Base-by-base conservation (phyloP, 768 basidiomycete species). In the Cystobasidium ongulense region DNA sequence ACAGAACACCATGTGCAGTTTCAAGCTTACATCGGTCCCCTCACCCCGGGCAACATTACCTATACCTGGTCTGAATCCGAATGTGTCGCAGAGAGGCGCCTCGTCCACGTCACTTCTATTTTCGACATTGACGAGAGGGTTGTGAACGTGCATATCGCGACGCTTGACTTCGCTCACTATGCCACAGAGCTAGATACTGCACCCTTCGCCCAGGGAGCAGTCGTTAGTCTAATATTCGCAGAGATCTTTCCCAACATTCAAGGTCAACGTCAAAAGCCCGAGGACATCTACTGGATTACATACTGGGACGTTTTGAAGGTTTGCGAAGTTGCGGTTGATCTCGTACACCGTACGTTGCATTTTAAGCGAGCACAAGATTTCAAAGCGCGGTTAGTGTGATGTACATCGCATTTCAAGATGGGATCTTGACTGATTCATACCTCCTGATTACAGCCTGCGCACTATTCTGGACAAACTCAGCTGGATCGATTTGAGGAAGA, bases 61-160 rank as follows among this genome's bases (percentile, higher is more conserved):
- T 64, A 64, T 25, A 41, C 23, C 63, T 64, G 63, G 63, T 64
- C 63, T 27, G 63, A 27, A 13, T 36, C 29, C 39, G 63, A 64
- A 36, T 64, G 63, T 23, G 4, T 27, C 11, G 17, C 13, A 64
- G 43, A 64, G n/a, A 39, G 63, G 36, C 31, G 63, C 11, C 38
- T 64, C 33, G 38, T 64, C 7, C 33, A 64, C 21, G 23, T 39
- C 17, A 13, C 63, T 46, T 64, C 63, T 5, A 64, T 17, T 5
- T 13, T 64, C 33, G 25, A 39, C 23, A 23, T 46, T 39, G 63
- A 64, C 5, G 38, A 27, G 4, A 35, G n/a, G 57, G 11, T 35
- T 59, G 57, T 35, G 5, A 4, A 27, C 2, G 21, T 59, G 23
- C 25, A 35, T 10, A 5, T 59, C 25, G 25, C 57, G 17, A 15